Evolutionary conservation across 805 yeast genomes (phyloP), one percentile per base, ranked within the genome.

Genomic region (Spathaspora arborariae): DNA sequence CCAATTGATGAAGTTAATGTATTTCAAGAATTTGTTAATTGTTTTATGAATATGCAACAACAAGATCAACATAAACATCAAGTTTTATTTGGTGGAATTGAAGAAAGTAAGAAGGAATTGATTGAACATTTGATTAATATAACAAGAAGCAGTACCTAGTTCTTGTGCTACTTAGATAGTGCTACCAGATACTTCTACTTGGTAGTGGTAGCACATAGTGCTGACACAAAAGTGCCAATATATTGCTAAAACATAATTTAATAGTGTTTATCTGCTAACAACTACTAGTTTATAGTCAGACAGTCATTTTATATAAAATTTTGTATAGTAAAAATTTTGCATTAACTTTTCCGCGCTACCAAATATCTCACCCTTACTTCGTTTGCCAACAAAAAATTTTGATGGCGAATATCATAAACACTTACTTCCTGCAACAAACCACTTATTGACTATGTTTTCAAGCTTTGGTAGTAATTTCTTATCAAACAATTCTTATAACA

Each of bases 1-100:
- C 84, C 95, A 3, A 74, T 94, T 41, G 97, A 92, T 59, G 70
- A 74, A 37, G 67, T 90, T 42, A 86, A 92, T 59, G 83, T 86
- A 2, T 89, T 82, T 64, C 72, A 74, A 13, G 78, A 80, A 2
- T 82, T 90, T 64, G 80, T 82, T 47, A 75, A 78, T 16, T 75
- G 79, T 16, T 64, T 88, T 15, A 49, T 70, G 2, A 58, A 61
- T 1, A 59, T 86, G 18, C 83, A 81, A 55, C 72, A 68, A 24
- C 59, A 64, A 7, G 81, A 82, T 51, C 62, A 67, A 0, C 56
- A 58, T 13, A 73, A 74, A 50, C 84, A 84, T 65, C 75, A 76
- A 45, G 62, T 60, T 5, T 56, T 84, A 3, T 69, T 80, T 42
- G 72, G 74, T 6, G 64, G 64, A 38, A 50, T 72, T 34, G 70